A percentile compares a stretch with the other conserved stretches of the same genome.
These are phyloP conservation scores for Podila epicladia DNA, from an alignment of 192 early-diverging fungal genomes.

Conservation along the genomic window DNA sequence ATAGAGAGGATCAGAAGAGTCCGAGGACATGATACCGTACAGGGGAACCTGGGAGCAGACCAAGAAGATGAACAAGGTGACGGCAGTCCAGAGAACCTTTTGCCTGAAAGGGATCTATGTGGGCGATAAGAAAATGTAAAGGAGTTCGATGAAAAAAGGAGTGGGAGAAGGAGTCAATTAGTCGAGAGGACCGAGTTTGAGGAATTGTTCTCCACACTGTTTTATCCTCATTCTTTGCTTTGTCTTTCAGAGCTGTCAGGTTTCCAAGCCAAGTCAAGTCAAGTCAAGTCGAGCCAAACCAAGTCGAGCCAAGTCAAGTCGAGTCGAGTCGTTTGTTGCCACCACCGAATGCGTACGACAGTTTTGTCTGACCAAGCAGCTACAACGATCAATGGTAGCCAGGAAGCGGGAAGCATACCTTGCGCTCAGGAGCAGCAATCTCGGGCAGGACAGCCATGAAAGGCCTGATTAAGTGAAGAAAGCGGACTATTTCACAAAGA, in stretches of 20 bases:
- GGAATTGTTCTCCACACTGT: neutral
- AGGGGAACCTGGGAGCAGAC: conserved; percentile 99
- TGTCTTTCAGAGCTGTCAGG: too few relatives aligned
- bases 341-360: too few relatives aligned
- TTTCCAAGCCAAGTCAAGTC: too few relatives aligned
- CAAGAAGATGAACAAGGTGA: conserved; percentile 99
- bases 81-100: conserved; percentile 99
- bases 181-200: neutral
- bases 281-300: too few relatives aligned
- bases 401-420: conserved; percentile 62
- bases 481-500: conserved; percentile 73
- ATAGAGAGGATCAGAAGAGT: conserved; percentile 98
- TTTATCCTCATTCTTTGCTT: too few relatives aligned
- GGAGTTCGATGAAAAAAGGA: neutral
- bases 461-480: conserved; percentile 96
- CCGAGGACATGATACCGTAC: conserved; percentile 99
- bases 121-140: too few relatives aligned
- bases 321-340: too few relatives aligned
- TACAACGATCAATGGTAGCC: too few relatives aligned
- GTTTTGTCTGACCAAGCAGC: too few relatives aligned
- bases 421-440: conserved; percentile 96
- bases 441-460: conserved; percentile 99
- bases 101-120: conserved; percentile 93
- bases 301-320: too few relatives aligned
- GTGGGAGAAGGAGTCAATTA: neutral